Evolutionary conservation across 768 basidiomycete species (phyloP), one percentile per base, ranked within the genome.

Genomic region (Jaapia argillacea): DNA sequence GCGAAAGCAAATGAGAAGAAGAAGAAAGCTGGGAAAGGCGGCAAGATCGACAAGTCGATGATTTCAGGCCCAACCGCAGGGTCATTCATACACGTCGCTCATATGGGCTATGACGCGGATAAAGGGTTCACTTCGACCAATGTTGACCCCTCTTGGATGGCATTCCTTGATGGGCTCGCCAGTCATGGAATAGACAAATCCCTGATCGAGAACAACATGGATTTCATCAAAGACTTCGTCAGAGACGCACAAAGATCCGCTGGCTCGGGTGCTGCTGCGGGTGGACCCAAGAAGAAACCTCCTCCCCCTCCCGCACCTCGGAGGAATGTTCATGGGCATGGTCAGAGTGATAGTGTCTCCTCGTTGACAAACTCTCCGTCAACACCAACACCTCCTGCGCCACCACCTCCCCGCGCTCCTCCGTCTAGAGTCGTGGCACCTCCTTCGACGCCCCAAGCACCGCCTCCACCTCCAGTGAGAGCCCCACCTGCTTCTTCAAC

Each of bases 101-200:
- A 97, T 58, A 94, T 99, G 86, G 93, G 92, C 10, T 96, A 84
- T 59, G 87, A 96, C 54, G 59, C 75, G 0, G 80, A 94, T 50
- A 75, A 79, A 21, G 94, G 94, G 2, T 97, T 90, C 61, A 83
- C 81, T 0, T 86, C 84, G 1, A 73, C 70, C 13, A 87, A 87
- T 42, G 86, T 99, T 4, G 94, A 99, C 60, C 78, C 87, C 1
- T 87, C 84, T 4, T 98, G 94, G 94, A 68, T 77, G 36, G 67
- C 77, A 1, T 62, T 98, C 45, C 68, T 97, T 2, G 69, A 65
- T 5, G 68, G 75, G 45, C 70, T 97, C 4, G 74, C 80, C 47
- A 61, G 64, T 36, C 62, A 69, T 5, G 91, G 91, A 0, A 62
- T 97, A 39, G 70, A 75, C 39, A 70, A 71, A 40, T 77, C 81